phyloP scores from a whole-genome alignment of 306 rosid species.

The Luffa acutangula region DNA sequence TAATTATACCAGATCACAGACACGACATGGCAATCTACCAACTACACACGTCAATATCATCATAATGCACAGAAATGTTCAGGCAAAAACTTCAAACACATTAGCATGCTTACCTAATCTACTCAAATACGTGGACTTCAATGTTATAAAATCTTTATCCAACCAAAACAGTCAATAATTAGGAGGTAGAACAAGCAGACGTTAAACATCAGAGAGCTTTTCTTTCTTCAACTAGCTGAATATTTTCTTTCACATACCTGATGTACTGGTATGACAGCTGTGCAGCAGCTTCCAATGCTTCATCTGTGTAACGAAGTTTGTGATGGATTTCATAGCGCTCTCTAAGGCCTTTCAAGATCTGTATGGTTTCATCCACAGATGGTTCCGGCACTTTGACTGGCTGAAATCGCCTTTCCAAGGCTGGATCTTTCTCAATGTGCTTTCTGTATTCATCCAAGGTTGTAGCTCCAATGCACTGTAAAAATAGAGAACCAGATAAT shows the following conservation, averaged over 20 bases:
- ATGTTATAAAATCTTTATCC: not conserved
- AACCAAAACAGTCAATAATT: not conserved
- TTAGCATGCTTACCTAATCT: not conserved
- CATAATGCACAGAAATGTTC: not conserved
- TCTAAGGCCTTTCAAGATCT: slow-evolving; percentile 76
- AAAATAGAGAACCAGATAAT: slow-evolving; percentile 2
- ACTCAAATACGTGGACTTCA: not conserved
- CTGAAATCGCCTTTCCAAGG: slow-evolving; percentile 87
- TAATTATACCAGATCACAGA: not conserved
- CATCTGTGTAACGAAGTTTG: slow-evolving; percentile 94
- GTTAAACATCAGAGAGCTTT: not conserved
- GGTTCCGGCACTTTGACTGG: slow-evolving; percentile 98
- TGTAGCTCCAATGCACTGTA: slow-evolving; percentile 96
- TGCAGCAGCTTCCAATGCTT: slow-evolving; percentile 81
- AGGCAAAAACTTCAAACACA: not conserved
- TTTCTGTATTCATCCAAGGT: slow-evolving; percentile 93
- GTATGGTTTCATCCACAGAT: slow-evolving; percentile 79
- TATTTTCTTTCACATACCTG: slow-evolving; percentile 34
- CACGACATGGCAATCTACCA: not conserved
- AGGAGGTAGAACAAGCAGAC: not conserved
- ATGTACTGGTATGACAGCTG: slow-evolving; percentile 86
- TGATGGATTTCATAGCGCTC: slow-evolving; percentile 95
- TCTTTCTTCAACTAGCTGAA: not conserved
- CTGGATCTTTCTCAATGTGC: slow-evolving; percentile 96
- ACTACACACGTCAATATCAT: not conserved